Evolutionary conservation across 441 rosid species (phyloP).

Genomic region (Syzygium malaccense): DNA sequence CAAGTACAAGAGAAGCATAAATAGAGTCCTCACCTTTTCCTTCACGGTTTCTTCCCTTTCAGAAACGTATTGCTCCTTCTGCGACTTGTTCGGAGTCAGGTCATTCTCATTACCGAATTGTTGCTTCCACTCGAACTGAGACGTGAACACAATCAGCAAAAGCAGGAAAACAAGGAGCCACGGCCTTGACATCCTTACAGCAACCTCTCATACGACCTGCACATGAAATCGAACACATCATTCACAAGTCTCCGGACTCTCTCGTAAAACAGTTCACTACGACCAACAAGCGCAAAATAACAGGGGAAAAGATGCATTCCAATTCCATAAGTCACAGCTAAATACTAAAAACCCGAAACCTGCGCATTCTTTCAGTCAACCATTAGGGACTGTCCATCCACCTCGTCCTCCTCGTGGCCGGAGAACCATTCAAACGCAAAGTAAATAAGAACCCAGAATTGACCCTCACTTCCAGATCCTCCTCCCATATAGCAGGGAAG

Average conservation of each 20-base stretch:
- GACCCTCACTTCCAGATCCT: neutral
- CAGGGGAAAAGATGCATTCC: neutral
- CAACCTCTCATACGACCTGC: neutral
- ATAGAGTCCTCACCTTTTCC: slow-evolving; percentile 47
- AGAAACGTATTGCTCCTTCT: slow-evolving; percentile 26
- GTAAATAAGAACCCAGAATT: neutral
- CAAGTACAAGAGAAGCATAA: neutral
- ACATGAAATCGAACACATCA: neutral
- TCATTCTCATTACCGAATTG: slow-evolving; percentile 55
- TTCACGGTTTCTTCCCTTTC: slow-evolving; percentile 40
- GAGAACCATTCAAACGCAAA: neutral
- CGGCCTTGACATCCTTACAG: slow-evolving; percentile 44
- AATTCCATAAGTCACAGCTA: neutral
- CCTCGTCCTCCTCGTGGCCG: neutral
- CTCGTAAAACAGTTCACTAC: neutral
- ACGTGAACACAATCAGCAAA: slow-evolving; percentile 48
- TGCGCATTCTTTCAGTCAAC: neutral
- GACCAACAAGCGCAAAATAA: neutral
- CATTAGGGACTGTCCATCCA: neutral
- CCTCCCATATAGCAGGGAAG: neutral
- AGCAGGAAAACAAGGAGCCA: slow-evolving; percentile 62
- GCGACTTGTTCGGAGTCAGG: slow-evolving; percentile 21
- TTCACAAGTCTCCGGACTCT: neutral
- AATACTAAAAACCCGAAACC: neutral
- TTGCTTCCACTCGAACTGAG: slow-evolving; percentile 78